Evolutionary conservation across 73 alveolate genomes (phyloP).

Genomic region (Paramecium primaurelia): DNA sequence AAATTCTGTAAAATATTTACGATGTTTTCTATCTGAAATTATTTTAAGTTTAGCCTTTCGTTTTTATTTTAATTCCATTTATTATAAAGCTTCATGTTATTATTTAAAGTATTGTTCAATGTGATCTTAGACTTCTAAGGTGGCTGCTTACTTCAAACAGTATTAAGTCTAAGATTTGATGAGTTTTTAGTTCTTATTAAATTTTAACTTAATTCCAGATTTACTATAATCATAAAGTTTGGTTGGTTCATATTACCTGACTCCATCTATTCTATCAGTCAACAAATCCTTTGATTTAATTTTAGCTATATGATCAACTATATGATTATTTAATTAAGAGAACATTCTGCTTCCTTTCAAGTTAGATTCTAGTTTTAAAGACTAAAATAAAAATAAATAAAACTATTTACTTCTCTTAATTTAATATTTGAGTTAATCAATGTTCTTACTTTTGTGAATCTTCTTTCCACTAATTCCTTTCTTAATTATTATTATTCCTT

Average conservation of each 20-base stretch:
- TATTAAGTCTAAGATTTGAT: not conserved
- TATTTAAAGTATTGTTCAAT: not conserved
- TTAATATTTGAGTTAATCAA: not conserved
- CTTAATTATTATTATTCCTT: not conserved
- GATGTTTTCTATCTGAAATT: constrained; percentile 10
- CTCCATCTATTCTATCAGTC: constrained; percentile 14
- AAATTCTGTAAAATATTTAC: not conserved
- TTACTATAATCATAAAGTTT: not conserved
- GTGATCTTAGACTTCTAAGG: not conserved
- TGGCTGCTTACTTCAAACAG: not conserved
- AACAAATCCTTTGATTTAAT: not conserved
- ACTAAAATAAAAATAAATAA: not conserved
- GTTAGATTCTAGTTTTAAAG: not conserved
- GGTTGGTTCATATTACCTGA: not conserved
- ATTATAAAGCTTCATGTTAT: not conserved
- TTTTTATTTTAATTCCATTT: not conserved
- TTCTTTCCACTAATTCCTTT: not conserved
- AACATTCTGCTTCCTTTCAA: not conserved
- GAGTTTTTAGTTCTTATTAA: not conserved
- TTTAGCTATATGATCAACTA: constrained; percentile 4
- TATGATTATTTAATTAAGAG: not conserved
- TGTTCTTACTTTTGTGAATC: not conserved
- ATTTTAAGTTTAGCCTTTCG: constrained; percentile 17
- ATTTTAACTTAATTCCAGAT: constrained; percentile 18
- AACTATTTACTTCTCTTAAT: not conserved